These are phyloP conservation scores for Kodamaea kakaduensis DNA, from an alignment of 805 yeast species.

Conservation along the genomic window DNA sequence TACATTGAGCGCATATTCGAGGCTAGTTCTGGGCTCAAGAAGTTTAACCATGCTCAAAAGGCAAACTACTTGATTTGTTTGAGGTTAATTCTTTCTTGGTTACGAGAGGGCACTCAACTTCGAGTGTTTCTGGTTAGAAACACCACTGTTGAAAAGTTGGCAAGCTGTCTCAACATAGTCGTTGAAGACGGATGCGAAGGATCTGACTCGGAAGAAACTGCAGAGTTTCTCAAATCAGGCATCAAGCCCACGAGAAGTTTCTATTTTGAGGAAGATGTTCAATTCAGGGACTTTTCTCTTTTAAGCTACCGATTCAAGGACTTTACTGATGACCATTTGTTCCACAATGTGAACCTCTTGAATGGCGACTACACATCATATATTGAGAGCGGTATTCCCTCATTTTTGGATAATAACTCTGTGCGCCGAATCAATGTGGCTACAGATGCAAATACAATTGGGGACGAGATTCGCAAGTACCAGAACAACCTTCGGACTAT, in stretches of 20 bases:
- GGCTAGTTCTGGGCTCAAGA: slow-evolving; percentile 4
- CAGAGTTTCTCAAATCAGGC: slow-evolving; percentile 11
- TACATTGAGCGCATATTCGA: slow-evolving; percentile 20
- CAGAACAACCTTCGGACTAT: slow-evolving; percentile 27
- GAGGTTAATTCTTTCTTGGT: slow-evolving; percentile 56
- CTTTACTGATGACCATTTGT: slow-evolving; percentile 53
- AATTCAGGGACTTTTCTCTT: slow-evolving; percentile 55
- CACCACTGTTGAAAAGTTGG: slow-evolving; percentile 12
- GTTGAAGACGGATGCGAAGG: slow-evolving; percentile 1
- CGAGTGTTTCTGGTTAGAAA: no score
- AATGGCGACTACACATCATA: slow-evolving; percentile 18
- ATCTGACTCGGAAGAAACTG: slow-evolving; percentile 1
- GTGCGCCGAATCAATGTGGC: slow-evolving; percentile 1
- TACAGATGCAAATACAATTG: background rate
- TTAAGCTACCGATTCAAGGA: slow-evolving; percentile 54
- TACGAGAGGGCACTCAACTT: no score
- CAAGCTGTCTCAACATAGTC: slow-evolving; percentile 18
- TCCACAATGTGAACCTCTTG: slow-evolving; percentile 23
- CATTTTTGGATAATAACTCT: slow-evolving; percentile 20
- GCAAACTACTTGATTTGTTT: slow-evolving; percentile 15
- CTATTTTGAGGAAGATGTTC: slow-evolving; percentile 62
- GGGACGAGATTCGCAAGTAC: slow-evolving; percentile 11
- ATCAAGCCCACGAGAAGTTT: slow-evolving; percentile 47
- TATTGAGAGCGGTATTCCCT: slow-evolving; percentile 14
- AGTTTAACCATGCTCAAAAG: background rate